A percentile compares a stretch with the other conserved stretches of the same genome.
phyloP scores from a whole-genome alignment of 192 early-diverging fungal genomes.

The Backusella sp. region DNA sequence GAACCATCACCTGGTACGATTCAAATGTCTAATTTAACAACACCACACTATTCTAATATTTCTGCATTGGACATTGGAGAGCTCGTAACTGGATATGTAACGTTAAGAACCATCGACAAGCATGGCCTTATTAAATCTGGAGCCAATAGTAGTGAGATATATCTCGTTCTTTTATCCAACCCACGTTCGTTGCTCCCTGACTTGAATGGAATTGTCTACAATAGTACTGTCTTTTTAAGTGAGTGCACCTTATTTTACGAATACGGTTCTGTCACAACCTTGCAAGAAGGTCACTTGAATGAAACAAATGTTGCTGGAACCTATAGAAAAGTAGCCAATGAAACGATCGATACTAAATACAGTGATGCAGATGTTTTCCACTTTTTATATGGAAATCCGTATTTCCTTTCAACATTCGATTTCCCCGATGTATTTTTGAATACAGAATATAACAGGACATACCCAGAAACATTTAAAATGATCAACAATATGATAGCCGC shows the following conservation, averaged over 20 bases:
- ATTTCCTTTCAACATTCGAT: background rate
- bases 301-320: background rate
- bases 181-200: background rate
- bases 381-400: background rate
- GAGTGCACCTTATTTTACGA: background rate
- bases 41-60: background rate
- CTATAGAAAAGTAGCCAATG: background rate
- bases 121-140: background rate
- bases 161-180: background rate
- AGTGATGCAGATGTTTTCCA: background rate
- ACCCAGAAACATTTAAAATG: background rate
- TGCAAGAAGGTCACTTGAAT: background rate
- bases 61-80: background rate
- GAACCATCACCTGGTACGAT: background rate
- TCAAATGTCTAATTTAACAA: background rate
- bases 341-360: background rate
- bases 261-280: background rate
- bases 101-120: background rate
- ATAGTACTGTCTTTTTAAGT: background rate
- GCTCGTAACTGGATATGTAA: background rate
- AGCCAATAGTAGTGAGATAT: background rate
- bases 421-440: background rate
- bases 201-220: background rate
- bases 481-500: background rate
- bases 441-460: background rate